Evolutionary conservation across 257 asterid species (phyloP), one percentile per base, ranked within the genome.

Genomic region (Penstemon newberryi): DNA sequence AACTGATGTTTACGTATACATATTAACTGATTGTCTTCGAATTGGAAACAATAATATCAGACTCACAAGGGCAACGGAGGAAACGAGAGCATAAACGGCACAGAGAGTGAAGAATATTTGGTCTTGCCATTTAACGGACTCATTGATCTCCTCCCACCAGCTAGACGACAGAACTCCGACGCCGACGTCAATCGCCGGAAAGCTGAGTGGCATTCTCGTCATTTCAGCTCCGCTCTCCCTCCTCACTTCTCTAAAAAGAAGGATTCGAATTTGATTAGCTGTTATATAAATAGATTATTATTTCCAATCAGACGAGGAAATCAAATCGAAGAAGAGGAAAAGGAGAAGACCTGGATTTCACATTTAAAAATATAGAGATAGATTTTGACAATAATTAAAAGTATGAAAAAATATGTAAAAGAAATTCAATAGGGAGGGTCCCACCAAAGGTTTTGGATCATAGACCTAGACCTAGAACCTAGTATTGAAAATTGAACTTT

Each of bases 111-210:
- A 93, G 76, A 90, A 93, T 79, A 93, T 90, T 67, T 91, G 95
- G 79, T 93, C 99, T 65, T 93, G 97, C 99, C 99, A 93, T 36
- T 69, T 41, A 18, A 51, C 83, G 6, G 97, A 90, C 69, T 87
- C 95, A 40, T 88, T 84, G 92, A 90, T 83, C 92, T 89, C 80
- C 51, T 93, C 67, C 99, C 97, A 93, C 97, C 99, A 93, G 77
- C 52, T 77, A 41, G 70, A 67, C 57, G 76, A 37, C 60, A 68
- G 57, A 37, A 19, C 78, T 42, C 71, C 84, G 72, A 50, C 78
- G 50, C 71, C 78, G 75, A 15, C 70, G 75, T 50, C 73, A 60
- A 67, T 70, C 45, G 87, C 79, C 83, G 88, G 86, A 52, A 78
- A 75, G 70, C 51, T 65, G 67, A 80, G 79, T 42, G 76, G 79